Conservation (phyloP, 768 basidiomycete genomes). For the Asterophora lycoperdoides region DNA sequence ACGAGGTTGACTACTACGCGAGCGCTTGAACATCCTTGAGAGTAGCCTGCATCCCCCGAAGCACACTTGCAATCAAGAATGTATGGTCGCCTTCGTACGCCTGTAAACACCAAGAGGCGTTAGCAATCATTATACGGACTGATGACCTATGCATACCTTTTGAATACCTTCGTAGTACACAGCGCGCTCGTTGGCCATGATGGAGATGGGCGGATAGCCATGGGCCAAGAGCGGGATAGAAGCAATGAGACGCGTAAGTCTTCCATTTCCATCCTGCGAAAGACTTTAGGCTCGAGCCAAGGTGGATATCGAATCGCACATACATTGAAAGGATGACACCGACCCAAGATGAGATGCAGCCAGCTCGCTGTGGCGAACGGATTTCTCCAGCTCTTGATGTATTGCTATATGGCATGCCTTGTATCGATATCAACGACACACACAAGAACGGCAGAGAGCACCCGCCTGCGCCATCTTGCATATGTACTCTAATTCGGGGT, state of each 20-base stretch:
- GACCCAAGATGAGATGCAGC: slow-evolving; percentile 25
- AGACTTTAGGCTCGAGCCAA: not conserved
- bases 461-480: slow-evolving; percentile 28
- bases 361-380: slow-evolving; percentile 29
- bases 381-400: slow-evolving; percentile 23
- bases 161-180: slow-evolving; percentile 24
- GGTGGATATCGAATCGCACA: not conserved
- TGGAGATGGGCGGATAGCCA: slow-evolving; percentile 27
- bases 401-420: slow-evolving; percentile 14
- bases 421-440: too few relatives aligned
- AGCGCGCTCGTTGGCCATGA: slow-evolving; percentile 18
- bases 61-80: slow-evolving; percentile 18
- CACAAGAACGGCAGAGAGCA: slow-evolving; percentile 3
- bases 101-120: slow-evolving; percentile 5
- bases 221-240: slow-evolving; percentile 28
- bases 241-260: slow-evolving; percentile 25
- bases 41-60: slow-evolving; percentile 22
- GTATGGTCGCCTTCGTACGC: slow-evolving; percentile 22
- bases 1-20: too few relatives aligned
- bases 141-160: slow-evolving; percentile 13
- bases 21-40: not conserved
- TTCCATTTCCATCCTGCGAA: slow-evolving; percentile 29
- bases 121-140: not conserved
- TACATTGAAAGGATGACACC: slow-evolving; percentile 28
- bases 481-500: slow-evolving; percentile 27